Base-by-base conservation (phyloP, 345 rosid species). In the Acer campestre region DNA sequence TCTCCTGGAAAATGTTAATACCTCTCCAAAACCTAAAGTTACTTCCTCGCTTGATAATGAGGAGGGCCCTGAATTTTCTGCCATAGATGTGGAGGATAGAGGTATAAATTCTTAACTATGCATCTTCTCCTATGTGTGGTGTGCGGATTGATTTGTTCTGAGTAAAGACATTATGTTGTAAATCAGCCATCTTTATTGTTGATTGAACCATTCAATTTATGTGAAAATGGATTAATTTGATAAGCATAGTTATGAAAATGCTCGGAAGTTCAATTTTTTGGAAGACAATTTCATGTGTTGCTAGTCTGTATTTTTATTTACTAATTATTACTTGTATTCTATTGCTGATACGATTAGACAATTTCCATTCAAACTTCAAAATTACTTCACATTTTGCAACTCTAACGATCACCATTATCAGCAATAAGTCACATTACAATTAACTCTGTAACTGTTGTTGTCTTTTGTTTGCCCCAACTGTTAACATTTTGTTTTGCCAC, bases 21-120 rank as follows among this genome's bases (percentile, higher is more conserved):
- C 77, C 42, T 85, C 92, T 75, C 85, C 89, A 1, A 81, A 83
- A 61, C 70, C 82, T 48, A 79, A 70, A 67, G 83, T 55, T 77
- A 77, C 55, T 56, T 18, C 53, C 67, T 75, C 70, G 80, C 70
- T 64, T 12, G 59, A 71, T 49, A 77, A 70, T 74, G 44, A 44
- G 23, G 49, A 53, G 44, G 84, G 51, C 35, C 56, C 84, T 22
- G 84, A 70, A 64, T 65, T 53, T 56, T 73, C 82, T 38, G 76
- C 35, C 1, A 31, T 68, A 22, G 83, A 48, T 70, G 63, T 63
- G 20, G 77, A 27, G 40, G 74, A 73, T 55, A 74, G 64, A 74
- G 92, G 94, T 85, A 80, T 8, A 48, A 31, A 53, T 65, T 44
- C 29, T 61, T 62, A 17, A 25, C 11, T 31, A 18, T 7, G 63